These are phyloP conservation scores for Sporobolomyces pararoseus DNA, from an alignment of 768 basidiomycete species.

Conservation along the genomic window DNA sequence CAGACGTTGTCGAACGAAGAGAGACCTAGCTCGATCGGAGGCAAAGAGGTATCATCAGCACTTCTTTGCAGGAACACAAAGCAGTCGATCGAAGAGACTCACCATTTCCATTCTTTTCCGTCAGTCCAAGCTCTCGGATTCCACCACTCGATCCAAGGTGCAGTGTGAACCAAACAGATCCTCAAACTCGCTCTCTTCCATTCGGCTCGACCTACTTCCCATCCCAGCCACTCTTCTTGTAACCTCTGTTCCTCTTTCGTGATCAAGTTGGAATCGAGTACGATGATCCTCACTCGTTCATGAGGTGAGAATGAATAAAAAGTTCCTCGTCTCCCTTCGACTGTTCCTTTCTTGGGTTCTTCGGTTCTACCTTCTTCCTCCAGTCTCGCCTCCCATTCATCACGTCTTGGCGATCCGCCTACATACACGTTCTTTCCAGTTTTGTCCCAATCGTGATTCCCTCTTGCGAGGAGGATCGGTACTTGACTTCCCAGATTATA, in stretches of 20 bases:
- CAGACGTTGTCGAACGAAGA: slow-evolving; percentile 34
- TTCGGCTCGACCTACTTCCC: slow-evolving; percentile 20
- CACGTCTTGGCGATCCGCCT: slow-evolving; percentile 1
- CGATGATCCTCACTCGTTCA: slow-evolving; percentile 26
- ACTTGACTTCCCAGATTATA: slow-evolving; percentile 2
- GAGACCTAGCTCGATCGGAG: slow-evolving; percentile 22
- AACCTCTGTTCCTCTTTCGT: slow-evolving; percentile 12
- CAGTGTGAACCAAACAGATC: slow-evolving; percentile 35
- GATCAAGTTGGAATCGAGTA: slow-evolving; percentile 39
- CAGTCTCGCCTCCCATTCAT: slow-evolving; percentile 1
- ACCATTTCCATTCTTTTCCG: slow-evolving; percentile 34
- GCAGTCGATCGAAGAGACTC: neutral
- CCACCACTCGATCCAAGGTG: slow-evolving; percentile 42
- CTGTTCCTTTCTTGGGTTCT: neutral
- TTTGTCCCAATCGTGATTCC: slow-evolving; percentile 43
- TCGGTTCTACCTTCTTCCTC: neutral
- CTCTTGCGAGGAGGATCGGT: slow-evolving; percentile 32
- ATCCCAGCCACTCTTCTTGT: slow-evolving; percentile 38
- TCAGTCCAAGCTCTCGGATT: slow-evolving; percentile 29
- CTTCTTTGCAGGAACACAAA: neutral
- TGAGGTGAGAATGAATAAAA: slow-evolving; percentile 31
- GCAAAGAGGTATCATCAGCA: neutral
- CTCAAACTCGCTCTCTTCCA: slow-evolving; percentile 28
- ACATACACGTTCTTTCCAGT: slow-evolving; percentile 30
- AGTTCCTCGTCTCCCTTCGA: slow-evolving; percentile 7